Conservation (phyloP, 1,284 basidiomycete genomes). For the Farysia itapuensis region DNA sequence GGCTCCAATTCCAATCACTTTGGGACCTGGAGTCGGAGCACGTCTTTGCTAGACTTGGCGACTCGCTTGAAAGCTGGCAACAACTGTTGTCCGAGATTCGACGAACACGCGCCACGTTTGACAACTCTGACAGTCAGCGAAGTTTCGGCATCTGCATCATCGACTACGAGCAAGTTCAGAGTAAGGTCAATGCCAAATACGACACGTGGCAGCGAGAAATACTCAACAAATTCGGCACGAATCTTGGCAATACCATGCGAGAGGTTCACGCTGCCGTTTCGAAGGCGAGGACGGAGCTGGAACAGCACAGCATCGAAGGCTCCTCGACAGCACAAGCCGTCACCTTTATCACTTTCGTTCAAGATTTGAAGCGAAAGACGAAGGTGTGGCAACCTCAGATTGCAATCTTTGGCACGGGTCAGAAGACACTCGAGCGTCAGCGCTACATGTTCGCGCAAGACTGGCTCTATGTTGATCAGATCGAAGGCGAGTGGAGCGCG, state of each 20-base stretch:
- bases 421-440: constrained; percentile 95
- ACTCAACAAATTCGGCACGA: constrained; percentile 83
- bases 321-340: constrained; percentile 88
- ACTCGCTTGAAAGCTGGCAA: constrained; percentile 89
- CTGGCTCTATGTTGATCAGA: constrained; percentile 97
- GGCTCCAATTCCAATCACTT: constrained; percentile 97
- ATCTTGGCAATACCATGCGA: constrained; percentile 90
- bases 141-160: constrained; percentile 87
- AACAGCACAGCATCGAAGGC: constrained; percentile 75
- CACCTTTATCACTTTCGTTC: constrained; percentile 97
- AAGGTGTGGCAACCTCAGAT: constrained; percentile 97
- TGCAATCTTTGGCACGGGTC: constrained; percentile 86
- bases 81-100: constrained; percentile 91
- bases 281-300: constrained; percentile 90
- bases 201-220: constrained; percentile 97
- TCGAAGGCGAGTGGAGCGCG: constrained; percentile 95
- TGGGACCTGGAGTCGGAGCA: constrained; percentile 98
- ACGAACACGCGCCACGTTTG: constrained; percentile 90
- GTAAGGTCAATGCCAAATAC: constrained; percentile 96
- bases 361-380: constrained; percentile 95
- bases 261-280: constrained; percentile 89
- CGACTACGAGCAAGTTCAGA: constrained; percentile 96
- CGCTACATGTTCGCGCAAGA: constrained; percentile 94
- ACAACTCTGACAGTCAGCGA: constrained; percentile 89
- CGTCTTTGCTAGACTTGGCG: constrained; percentile 90